Evolutionary conservation across 805 yeast species (phyloP), one percentile per base, ranked within the genome.

Genomic region (Metschnikowia anglica): DNA sequence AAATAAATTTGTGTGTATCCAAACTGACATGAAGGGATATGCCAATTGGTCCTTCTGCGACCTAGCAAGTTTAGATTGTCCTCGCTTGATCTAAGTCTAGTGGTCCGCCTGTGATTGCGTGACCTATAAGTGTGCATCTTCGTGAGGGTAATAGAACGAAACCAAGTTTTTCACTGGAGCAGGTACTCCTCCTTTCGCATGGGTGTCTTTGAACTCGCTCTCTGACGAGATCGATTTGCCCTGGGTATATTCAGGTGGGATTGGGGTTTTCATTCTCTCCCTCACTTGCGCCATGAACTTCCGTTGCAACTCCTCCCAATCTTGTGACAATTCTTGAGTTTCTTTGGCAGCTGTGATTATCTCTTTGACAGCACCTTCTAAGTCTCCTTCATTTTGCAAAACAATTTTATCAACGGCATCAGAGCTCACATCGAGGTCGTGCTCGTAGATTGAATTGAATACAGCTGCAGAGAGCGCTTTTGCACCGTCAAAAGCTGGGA

Each of bases 101-200:
- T n/a, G n/a, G n/a, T n/a, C n/a, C n/a, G n/a, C n/a, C n/a, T n/a
- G n/a, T n/a, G n/a, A n/a, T 23, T 10, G 25, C 10, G 10, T 18
- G 10, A n/a, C 12, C 37, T 45, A 54, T 17, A 56, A 47, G 30
- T 50, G 61, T 4, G 55, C 52, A 12, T 47, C 51, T 19, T 51
- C 58, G 18, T 41, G 40, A 19, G 55, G 58, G 41, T 55, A 58
- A 43, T 58, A 60, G 49, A 53, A 66, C 12, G 54, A 51, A 9
- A 52, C 44, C 37, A 66, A 54, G 2, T 56, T 55, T 16, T 47
- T 46, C 32, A 56, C 56, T 1, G 95, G 88, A 37, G 58, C 61
- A 8, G 93, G 86, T n/a, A 81, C 74, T 1, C 78, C 77, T 0
- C 89, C 83, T 38, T 79, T 55, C 33, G 66, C 68, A 49, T 79